Evolutionary conservation across 805 yeast species (phyloP).

Genomic region (Maudiozyma barnettii): DNA sequence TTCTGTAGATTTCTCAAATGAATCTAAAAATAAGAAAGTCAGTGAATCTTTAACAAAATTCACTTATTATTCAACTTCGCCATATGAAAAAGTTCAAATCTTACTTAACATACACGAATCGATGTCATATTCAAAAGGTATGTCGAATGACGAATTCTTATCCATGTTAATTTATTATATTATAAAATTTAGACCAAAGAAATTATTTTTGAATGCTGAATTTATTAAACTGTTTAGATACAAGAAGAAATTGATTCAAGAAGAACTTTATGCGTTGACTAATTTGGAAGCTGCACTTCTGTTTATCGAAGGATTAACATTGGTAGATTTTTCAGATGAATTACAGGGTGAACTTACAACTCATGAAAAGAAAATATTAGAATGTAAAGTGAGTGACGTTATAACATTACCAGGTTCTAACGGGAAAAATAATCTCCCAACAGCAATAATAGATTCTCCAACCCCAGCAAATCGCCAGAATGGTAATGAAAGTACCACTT

Average conservation of each 20-base stretch:
- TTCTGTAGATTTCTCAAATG: slow-evolving; percentile 5
- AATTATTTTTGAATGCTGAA: slow-evolving; percentile 22
- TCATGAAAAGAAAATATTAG: slow-evolving; percentile 11
- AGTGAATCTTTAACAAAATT: slow-evolving; percentile 13
- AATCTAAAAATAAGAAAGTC: slow-evolving; percentile 9
- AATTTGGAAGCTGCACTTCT: slow-evolving; percentile 28
- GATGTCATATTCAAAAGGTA: slow-evolving; percentile 18
- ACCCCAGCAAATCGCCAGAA: not conserved
- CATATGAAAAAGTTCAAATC: slow-evolving; percentile 22
- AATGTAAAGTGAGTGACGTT: slow-evolving; percentile 14
- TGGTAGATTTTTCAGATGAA: slow-evolving; percentile 16
- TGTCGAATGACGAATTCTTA: slow-evolving; percentile 27
- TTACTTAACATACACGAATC: slow-evolving; percentile 21
- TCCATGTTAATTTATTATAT: slow-evolving; percentile 24
- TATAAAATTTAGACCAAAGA: slow-evolving; percentile 17
- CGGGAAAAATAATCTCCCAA: not conserved
- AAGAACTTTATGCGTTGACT: slow-evolving; percentile 27
- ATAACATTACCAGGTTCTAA: slow-evolving; percentile 11
- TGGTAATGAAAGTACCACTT: not conserved
- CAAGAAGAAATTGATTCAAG: slow-evolving; percentile 25
- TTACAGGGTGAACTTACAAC: slow-evolving; percentile 11
- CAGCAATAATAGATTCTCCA: not conserved
- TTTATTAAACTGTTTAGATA: slow-evolving; percentile 27
- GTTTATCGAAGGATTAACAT: slow-evolving; percentile 25
- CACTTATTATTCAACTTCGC: slow-evolving; percentile 19